phyloP scores from a whole-genome alignment of 2,329 filamentous ascomycete genomes.

The Trichoderma simmonsii region DNA sequence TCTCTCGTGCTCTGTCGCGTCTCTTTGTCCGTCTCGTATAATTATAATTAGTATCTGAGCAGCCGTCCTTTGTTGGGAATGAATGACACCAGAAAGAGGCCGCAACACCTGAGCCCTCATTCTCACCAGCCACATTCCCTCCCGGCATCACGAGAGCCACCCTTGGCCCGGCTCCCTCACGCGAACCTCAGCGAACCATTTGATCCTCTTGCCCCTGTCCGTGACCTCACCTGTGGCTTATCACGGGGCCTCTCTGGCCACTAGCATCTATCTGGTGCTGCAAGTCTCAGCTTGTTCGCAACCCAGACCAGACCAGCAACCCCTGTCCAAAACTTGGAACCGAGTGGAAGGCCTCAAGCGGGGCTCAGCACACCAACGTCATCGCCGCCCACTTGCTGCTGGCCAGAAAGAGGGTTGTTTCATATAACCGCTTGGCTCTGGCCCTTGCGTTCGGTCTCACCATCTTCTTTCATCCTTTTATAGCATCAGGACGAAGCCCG shows the following conservation, averaged over 20 bases:
- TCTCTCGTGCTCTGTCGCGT: neutral
- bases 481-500: neutral
- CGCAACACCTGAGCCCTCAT: neutral
- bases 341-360: conserved; percentile 15
- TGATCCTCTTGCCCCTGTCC: neutral
- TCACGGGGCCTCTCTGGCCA: conserved; percentile 12
- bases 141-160: conserved; percentile 6
- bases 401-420: neutral
- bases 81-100: neutral
- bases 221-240: conserved; percentile 17
- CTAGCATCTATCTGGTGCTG: neutral
- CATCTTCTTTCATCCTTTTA: conserved; percentile 8
- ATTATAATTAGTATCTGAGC: neutral
- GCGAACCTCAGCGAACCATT: neutral
- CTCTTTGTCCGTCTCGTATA: neutral
- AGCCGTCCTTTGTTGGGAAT: neutral
- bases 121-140: conserved; percentile 14
- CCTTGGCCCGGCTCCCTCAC: neutral
- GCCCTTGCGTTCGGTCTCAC: neutral
- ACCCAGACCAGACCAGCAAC: neutral
- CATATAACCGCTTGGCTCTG: conserved; percentile 3
- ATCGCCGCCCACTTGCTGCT: conserved; percentile 4
- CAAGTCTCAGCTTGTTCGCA: neutral
- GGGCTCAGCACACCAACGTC: conserved; percentile 20
- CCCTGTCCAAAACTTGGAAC: conserved; percentile 18